These are phyloP conservation scores for Rhamnella rubrinervis DNA, from an alignment of 331 rosid species.

Conservation along the genomic window DNA sequence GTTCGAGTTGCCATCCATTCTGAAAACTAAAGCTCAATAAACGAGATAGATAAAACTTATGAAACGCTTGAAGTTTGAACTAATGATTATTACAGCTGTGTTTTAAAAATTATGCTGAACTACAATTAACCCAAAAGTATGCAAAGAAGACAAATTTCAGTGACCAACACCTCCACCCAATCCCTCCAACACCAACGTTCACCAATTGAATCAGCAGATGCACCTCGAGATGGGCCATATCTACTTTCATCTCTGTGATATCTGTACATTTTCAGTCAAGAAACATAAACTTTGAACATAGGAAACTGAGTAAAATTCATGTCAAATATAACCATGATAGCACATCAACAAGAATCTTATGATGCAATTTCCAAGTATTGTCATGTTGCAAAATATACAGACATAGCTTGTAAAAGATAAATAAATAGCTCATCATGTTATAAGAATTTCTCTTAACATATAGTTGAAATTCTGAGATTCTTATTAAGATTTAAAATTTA, in stretches of 20 bases:
- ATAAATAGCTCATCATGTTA: not conserved
- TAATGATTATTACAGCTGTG: conserved; percentile 3
- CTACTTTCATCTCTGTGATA: conserved; percentile 93
- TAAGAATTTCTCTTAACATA: not conserved
- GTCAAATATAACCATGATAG: not conserved
- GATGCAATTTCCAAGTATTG: conserved; percentile 4
- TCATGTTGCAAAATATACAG: not conserved
- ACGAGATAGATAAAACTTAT: too few species aligned
- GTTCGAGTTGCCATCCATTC: too few species aligned
- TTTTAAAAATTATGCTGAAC: conserved; percentile 10
- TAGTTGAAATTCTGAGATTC: not conserved
- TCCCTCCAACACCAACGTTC: conserved; percentile 52
- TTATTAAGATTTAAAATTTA: not conserved
- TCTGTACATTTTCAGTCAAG: conserved; percentile 69
- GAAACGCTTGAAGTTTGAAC: not conserved
- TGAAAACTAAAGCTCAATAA: too few species aligned
- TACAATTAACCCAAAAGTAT: conserved; percentile 27
- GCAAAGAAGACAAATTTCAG: conserved; percentile 92
- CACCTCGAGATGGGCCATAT: conserved; percentile 42
- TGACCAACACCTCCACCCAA: conserved; percentile 88
- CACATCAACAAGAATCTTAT: not conserved
- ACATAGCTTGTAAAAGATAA: not conserved
- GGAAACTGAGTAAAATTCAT: not conserved
- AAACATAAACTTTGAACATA: conserved; percentile 27
- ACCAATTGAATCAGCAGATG: conserved; percentile 37